These are phyloP conservation scores for Ceratobasidium sp. DNA, from an alignment of 1,284 basidiomycete species.

Conservation along the genomic window DNA sequence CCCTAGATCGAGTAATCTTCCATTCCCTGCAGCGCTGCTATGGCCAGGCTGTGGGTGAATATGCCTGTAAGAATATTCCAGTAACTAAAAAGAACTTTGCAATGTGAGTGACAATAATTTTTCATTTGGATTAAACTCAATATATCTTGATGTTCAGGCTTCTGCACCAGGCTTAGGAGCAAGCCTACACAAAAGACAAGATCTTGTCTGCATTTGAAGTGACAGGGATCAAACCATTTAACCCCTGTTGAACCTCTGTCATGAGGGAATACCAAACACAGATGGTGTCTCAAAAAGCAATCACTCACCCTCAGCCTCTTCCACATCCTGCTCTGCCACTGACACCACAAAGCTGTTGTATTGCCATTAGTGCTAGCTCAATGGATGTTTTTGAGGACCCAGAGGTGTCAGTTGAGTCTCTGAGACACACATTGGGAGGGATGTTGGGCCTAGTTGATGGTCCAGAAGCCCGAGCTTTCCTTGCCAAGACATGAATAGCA, in stretches of 20 bases:
- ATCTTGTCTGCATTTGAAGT: slow-evolving; percentile 22
- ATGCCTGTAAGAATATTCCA: not conserved
- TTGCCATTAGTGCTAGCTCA: not conserved
- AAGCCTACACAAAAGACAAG: not conserved
- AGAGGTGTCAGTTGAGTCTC: not conserved
- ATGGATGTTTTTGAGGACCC: not conserved
- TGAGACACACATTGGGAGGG: not conserved
- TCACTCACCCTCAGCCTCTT: not conserved
- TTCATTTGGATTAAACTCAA: not conserved
- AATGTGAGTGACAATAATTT: not conserved
- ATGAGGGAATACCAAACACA: not conserved
- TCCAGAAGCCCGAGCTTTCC: slow-evolving; percentile 1
- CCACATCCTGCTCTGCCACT: not conserved
- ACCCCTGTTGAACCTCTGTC: not conserved
- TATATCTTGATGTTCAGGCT: not conserved
- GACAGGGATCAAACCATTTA: slow-evolving; percentile 19
- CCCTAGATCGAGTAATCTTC: slow-evolving; percentile 58
- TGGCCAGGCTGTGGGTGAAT: not conserved
- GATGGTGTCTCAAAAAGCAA: not conserved
- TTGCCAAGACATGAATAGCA: not conserved
- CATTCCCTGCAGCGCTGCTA: slow-evolving; percentile 49
- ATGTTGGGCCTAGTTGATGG: slow-evolving; percentile 12
- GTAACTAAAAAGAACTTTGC: slow-evolving; percentile 15
- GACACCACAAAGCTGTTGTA: not conserved
- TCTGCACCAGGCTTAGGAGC: slow-evolving; percentile 3